A percentile compares a stretch with the other conserved stretches of the same genome.
Evolutionary conservation across 331 rosid genomes (phyloP).

Genomic region (Acacia concinna): DNA sequence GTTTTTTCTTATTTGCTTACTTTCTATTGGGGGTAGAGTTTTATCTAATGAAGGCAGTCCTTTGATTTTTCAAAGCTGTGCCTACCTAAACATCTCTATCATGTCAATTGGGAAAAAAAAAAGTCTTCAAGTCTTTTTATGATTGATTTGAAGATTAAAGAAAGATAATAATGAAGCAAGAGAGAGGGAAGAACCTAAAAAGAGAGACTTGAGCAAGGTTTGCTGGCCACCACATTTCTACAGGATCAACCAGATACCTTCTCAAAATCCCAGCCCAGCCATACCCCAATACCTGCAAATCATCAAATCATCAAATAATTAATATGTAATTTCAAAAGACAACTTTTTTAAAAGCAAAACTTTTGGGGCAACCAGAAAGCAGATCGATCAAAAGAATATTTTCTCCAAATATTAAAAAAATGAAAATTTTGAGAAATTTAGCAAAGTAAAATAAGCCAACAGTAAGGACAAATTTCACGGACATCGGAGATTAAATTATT

Average conservation of each 20-base stretch:
- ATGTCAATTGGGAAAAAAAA: neutral
- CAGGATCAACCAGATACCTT: slow-evolving; percentile 92
- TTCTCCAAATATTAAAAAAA: neutral
- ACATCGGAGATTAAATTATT: neutral
- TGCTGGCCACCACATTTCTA: slow-evolving; percentile 99
- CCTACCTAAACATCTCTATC: neutral
- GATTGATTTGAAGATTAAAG: neutral
- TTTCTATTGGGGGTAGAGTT: neutral
- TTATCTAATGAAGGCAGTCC: neutral
- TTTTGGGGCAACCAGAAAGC: neutral
- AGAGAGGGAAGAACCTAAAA: slow-evolving; percentile 60
- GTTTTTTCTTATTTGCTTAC: neutral
- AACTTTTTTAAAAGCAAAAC: slow-evolving; percentile 6
- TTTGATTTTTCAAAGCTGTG: neutral
- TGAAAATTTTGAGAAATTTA: neutral
- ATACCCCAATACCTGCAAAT: slow-evolving; percentile 82
- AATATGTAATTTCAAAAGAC: neutral
- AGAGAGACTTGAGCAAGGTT: slow-evolving; percentile 98
- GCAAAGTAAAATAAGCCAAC: neutral
- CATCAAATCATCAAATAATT: neutral
- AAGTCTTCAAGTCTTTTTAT: neutral
- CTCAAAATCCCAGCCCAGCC: slow-evolving; percentile 99
- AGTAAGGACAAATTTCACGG: neutral
- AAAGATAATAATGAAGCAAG: slow-evolving; percentile 21
- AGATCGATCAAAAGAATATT: slow-evolving; percentile 26